These are phyloP conservation scores for Boechera retrofracta DNA, from an alignment of 345 rosid genomes.

Conservation along the genomic window DNA sequence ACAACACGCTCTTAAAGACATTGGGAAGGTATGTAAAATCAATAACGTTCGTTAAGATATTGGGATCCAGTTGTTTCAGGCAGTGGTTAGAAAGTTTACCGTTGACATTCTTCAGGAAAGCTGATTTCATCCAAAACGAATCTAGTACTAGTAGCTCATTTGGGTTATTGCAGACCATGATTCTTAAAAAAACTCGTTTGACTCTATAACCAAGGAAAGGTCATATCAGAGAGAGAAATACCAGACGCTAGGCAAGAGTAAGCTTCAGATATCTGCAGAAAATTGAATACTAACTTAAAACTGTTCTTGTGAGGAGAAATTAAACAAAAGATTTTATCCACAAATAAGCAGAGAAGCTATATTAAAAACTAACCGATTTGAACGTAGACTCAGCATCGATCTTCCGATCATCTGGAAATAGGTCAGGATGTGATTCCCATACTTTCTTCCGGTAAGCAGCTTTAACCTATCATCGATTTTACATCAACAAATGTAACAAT, in stretches of 20 bases:
- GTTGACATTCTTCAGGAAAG: neutral
- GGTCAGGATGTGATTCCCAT: constrained; percentile 92
- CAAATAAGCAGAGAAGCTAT: neutral
- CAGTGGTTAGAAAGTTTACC: too few relatives aligned
- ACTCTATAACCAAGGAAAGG: constrained; percentile 2
- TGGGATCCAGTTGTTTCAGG: too few relatives aligned
- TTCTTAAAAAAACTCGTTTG: neutral
- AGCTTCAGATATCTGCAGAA: constrained; percentile 76
- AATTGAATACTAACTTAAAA: neutral
- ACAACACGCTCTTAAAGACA: too few relatives aligned
- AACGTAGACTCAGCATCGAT: constrained; percentile 73
- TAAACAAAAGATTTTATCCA: neutral
- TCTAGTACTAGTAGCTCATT: constrained; percentile 35
- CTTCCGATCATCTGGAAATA: constrained; percentile 72
- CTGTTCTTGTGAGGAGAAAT: neutral
- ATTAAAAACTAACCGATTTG: constrained; percentile 55
- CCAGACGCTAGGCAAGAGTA: constrained; percentile 68
- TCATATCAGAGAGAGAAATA: constrained; percentile 36
- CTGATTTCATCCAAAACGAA: constrained; percentile 27
- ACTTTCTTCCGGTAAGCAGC: constrained; percentile 85
- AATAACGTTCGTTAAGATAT: too few relatives aligned
- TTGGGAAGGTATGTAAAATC: too few relatives aligned
- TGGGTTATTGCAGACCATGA: constrained; percentile 48
- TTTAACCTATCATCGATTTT: constrained; percentile 56
- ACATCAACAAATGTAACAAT: neutral